Evolutionary conservation across 768 basidiomycete species (phyloP), one percentile per base, ranked within the genome.

Genomic region (Multifurca ochricompacta): DNA sequence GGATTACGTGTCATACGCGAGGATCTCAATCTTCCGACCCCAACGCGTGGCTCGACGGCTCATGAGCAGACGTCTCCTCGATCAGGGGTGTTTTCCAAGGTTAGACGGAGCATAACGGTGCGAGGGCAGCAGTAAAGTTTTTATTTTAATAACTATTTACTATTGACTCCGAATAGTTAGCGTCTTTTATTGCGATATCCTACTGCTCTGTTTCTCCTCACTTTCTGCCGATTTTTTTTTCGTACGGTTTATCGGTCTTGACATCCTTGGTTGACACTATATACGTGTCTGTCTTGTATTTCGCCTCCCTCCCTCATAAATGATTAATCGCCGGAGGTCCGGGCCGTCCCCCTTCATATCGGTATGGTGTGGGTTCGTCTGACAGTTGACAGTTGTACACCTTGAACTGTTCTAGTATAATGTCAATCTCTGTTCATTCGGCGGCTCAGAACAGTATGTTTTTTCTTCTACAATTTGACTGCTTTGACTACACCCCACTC

Each of bases 401-500:
- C n/a, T n/a, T n/a, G n/a, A 36, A 18, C 47, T 4, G 35, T 13
- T 16, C 19, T 23, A n/a, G n/a, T 14, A 28, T 31, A 21, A 53
- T 51, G 41, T 54, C 58, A 23, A 34, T 80, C 21, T 73, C 79
- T 21, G 70, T 82, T 11, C 86, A 89, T 56, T 70, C 72, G 30
- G 87, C 87, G 2, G 83, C 85, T 7, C 81, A 83, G 65, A 87
- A 84, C 51, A 78, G 87, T 85, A 48, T 28, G 63, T 59, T 39
- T 23, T 45, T 50, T n/a, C n/a, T n/a, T n/a, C n/a, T n/a, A n/a
- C n/a, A n/a, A n/a, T n/a, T n/a, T n/a, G n/a, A n/a, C n/a, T n/a
- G n/a, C n/a, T n/a, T n/a, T n/a, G n/a, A n/a, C n/a, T n/a, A n/a
- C n/a, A n/a, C n/a, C n/a, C n/a, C n/a, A n/a, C n/a, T n/a, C n/a